Evolutionary conservation across 495 filamentous ascomycete species (phyloP).

Genomic region (Mycothermus thermophilus): DNA sequence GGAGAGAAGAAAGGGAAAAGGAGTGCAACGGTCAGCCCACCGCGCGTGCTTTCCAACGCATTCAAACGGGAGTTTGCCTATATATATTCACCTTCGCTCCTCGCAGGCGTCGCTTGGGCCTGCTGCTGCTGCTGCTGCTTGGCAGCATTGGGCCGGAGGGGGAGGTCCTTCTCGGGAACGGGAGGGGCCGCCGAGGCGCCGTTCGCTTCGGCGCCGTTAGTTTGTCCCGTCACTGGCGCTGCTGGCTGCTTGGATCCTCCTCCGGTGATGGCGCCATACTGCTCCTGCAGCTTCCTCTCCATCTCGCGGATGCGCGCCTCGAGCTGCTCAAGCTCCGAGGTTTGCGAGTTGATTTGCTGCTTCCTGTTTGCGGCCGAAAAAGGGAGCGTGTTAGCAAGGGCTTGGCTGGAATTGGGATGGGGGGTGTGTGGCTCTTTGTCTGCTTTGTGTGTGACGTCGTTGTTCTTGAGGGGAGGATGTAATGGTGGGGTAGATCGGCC

Average conservation of each 20-base stretch:
- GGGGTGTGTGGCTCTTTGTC: constrained; percentile 4
- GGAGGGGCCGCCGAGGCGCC: constrained; percentile 7
- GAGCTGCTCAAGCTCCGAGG: constrained; percentile 68
- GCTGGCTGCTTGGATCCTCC: no score
- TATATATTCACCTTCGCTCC: constrained; percentile 47
- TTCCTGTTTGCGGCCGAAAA: no score
- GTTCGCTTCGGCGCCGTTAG: constrained; percentile 16
- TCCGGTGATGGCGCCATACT: constrained; percentile 5
- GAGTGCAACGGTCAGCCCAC: no score
- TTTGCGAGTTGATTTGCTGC: constrained; percentile 56
- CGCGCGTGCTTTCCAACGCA: no score
- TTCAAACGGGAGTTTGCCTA: constrained; percentile 15
- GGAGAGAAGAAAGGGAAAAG: no score
- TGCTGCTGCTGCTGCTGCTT: constrained; percentile 7
- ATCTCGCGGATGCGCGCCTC: constrained; percentile 73
- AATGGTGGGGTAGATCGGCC: no score
- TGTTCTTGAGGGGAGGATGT: no score
- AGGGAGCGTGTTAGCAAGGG: no score
- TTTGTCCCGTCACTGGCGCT: constrained; percentile 15
- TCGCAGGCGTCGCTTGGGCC: constrained; percentile 33
- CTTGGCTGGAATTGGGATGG: constrained; percentile 8
- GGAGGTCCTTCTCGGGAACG: constrained; percentile 10
- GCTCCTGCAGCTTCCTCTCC: constrained; percentile 58
- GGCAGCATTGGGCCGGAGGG: background rate
- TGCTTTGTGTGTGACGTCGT: background rate